A percentile compares a stretch with the other conserved stretches of the same genome.
phyloP scores from a whole-genome alignment of 352 stramenopile genomes.

The Stramenopiles sp. region DNA sequence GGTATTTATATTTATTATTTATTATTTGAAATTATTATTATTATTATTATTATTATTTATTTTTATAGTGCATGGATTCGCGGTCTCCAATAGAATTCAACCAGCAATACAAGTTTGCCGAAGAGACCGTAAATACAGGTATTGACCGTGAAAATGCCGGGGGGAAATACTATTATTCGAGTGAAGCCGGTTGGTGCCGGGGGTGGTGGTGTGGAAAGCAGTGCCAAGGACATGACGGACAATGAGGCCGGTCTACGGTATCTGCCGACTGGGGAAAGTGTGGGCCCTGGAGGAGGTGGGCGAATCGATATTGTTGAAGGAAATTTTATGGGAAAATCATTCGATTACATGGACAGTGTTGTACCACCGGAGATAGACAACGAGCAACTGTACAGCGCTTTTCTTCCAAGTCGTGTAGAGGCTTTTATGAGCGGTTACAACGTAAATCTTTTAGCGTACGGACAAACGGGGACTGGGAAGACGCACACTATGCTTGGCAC shows the following conservation, averaged over 20 bases:
- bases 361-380: neutral
- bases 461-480: neutral
- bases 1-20: no score
- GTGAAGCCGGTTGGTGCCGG: neutral
- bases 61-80: no score
- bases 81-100: no score
- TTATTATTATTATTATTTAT: no score
- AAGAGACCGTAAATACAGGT: no score
- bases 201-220: constrained; percentile 2
- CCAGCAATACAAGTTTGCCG: no score
- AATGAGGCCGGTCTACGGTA: neutral
- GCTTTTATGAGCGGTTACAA: constrained; percentile 1
- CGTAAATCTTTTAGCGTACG: neutral
- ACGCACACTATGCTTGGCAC: constrained; percentile 1
- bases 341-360: neutral
- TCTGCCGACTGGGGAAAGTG: neutral
- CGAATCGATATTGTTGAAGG: constrained; percentile 1
- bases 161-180: neutral
- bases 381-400: neutral
- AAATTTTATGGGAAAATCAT: neutral
- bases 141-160: no score
- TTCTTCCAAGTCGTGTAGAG: neutral
- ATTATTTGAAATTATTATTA: no score
- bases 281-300: neutral
- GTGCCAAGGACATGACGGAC: neutral